Conservation (phyloP, 2,329 filamentous ascomycete genomes). For the Colletotrichum ledebouriae region DNA sequence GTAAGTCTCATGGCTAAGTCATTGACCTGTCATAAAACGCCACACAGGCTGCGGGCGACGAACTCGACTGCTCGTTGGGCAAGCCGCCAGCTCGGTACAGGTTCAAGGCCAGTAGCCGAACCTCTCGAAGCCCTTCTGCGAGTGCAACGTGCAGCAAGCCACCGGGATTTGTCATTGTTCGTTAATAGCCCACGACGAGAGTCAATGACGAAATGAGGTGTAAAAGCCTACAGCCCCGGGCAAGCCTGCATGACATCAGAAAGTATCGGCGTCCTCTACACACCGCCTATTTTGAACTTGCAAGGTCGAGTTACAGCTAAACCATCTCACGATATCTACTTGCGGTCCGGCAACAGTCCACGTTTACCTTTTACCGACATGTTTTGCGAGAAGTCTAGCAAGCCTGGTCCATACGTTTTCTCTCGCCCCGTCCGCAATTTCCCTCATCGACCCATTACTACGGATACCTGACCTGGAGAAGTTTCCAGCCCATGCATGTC, state of each 20-base stretch:
- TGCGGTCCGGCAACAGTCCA: constrained; percentile 2
- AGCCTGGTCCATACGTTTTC: constrained; percentile 30
- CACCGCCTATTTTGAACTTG: constrained; percentile 8
- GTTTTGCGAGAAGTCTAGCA: constrained; percentile 7
- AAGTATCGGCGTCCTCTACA: background rate
- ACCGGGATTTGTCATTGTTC: constrained; percentile 20
- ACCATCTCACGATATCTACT: constrained; percentile 2
- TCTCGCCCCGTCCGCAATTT: constrained; percentile 25
- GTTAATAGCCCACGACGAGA: background rate
- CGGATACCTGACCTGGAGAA: constrained; percentile 15
- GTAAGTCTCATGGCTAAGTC: constrained; percentile 62
- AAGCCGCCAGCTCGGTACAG: constrained; percentile 4
- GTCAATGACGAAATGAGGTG: background rate
- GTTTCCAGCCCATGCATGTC: constrained; percentile 38
- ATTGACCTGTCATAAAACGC: constrained; percentile 37
- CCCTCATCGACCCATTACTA: constrained; percentile 37
- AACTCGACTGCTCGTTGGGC: constrained; percentile 14
- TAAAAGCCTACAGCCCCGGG: background rate
- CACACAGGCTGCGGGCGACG: constrained; percentile 20
- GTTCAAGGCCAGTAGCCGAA: constrained; percentile 2
- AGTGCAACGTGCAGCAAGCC: constrained; percentile 15
- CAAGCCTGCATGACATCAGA: constrained; percentile 8
- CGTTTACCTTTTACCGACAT: constrained; percentile 11
- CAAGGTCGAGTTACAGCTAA: constrained; percentile 5
- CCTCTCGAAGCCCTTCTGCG: background rate